Percentiles rank a stretch among this genome's conserved stretches.
These are phyloP conservation scores for Phenoliferia sp. DNA, from an alignment of 1,284 basidiomycete genomes.

Conservation along the genomic window DNA sequence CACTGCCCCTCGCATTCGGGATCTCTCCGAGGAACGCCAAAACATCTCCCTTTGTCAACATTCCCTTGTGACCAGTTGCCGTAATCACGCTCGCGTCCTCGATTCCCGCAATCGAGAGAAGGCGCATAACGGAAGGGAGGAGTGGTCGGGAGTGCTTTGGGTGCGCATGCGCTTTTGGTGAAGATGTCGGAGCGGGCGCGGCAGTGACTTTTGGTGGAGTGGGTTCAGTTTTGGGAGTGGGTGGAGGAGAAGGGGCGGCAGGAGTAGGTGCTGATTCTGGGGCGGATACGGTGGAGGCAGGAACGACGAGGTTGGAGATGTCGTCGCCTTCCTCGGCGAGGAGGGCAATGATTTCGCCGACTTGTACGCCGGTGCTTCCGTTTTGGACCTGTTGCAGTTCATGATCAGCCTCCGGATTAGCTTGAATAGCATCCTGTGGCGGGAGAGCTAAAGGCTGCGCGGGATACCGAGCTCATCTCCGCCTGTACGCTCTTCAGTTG, in stretches of 20 bases:
- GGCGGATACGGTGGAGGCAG: not conserved
- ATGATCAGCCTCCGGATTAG: slow-evolving; percentile 2
- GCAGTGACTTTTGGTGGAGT: not conserved
- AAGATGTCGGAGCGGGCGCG: not conserved
- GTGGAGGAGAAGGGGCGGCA: not conserved
- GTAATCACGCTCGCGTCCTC: slow-evolving; percentile 42
- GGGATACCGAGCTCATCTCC: not conserved
- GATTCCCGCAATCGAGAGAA: slow-evolving; percentile 38
- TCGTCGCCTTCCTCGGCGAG: slow-evolving; percentile 92
- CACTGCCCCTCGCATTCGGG: slow-evolving; percentile 26
- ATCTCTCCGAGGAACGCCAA: slow-evolving; percentile 42
- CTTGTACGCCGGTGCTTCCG: slow-evolving; percentile 78
- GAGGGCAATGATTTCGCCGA: slow-evolving; percentile 84
- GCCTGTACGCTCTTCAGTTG: not conserved
- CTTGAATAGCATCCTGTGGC: not conserved
- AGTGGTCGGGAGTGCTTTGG: slow-evolving; percentile 26
- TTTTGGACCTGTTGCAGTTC: slow-evolving; percentile 57
- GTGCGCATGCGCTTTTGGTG: not conserved
- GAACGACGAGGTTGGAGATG: slow-evolving; percentile 49
- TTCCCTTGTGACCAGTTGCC: slow-evolving; percentile 44
- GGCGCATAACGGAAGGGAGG: slow-evolving; percentile 43
- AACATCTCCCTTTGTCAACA: slow-evolving; percentile 47
- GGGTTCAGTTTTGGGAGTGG: not conserved
- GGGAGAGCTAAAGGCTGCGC: too few relatives aligned
- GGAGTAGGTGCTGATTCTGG: not conserved